phyloP scores from a whole-genome alignment of 257 asterid genomes.

The Striga asiatica region DNA sequence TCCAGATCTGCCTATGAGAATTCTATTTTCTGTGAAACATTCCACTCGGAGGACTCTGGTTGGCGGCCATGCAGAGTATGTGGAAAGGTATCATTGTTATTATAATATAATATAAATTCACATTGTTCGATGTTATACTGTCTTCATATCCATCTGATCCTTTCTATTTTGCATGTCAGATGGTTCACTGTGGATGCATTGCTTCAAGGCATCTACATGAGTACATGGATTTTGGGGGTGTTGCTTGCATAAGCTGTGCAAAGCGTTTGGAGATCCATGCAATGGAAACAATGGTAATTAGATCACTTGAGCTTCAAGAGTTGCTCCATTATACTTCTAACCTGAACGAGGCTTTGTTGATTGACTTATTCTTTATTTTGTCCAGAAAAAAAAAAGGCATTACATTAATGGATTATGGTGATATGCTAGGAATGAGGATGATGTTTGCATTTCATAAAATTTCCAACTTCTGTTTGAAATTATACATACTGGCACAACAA shows the following conservation, averaged over 20 bases:
- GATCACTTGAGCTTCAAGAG: background rate
- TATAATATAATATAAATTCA: no score
- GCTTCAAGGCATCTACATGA: conserved; percentile 69
- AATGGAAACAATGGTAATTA: conserved; percentile 44
- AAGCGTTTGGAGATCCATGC: conserved; percentile 46
- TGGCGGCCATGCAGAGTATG: conserved; percentile 89
- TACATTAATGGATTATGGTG: no score
- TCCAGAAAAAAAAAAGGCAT: no score
- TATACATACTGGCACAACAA: no score
- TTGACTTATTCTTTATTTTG: background rate
- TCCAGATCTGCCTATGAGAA: conserved; percentile 68
- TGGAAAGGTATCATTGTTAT: conserved; percentile 81
- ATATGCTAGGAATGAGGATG: no score
- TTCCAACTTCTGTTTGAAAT: no score
- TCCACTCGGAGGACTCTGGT: conserved; percentile 74
- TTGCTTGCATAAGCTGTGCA: conserved; percentile 58
- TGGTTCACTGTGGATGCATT: conserved; percentile 83
- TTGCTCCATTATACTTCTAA: background rate
- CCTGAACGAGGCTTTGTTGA: background rate
- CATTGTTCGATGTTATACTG: background rate
- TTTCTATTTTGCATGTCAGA: conserved; percentile 31
- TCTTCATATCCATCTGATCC: conserved; percentile 10
- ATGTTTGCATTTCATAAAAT: no score
- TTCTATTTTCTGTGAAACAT: conserved; percentile 57
- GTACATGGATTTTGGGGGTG: conserved; percentile 82